phyloP scores from a whole-genome alignment of 2,329 filamentous ascomycete species.

The Akanthomyces muscarius region DNA sequence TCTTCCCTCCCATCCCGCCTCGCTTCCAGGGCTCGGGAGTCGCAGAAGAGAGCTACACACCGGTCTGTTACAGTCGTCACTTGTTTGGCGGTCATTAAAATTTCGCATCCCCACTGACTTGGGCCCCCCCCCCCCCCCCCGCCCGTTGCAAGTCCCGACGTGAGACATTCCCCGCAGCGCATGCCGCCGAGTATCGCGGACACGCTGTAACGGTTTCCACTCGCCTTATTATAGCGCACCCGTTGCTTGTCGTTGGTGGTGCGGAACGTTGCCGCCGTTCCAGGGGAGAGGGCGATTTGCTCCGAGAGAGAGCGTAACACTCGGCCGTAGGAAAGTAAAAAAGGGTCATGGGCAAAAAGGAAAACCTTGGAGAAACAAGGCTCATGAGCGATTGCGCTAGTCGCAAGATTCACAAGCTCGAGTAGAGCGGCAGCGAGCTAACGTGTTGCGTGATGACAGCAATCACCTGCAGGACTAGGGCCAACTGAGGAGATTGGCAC shows the following conservation, averaged over 20 bases:
- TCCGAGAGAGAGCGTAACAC: too few relatives aligned
- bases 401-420: neutral
- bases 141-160: slow-evolving; percentile 9
- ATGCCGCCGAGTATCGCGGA: neutral
- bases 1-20: too few relatives aligned
- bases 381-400: neutral
- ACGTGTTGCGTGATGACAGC: neutral
- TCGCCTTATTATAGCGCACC: too few relatives aligned
- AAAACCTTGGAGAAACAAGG: too few relatives aligned
- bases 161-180: slow-evolving; percentile 9
- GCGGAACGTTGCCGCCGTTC: neutral
- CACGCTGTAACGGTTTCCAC: neutral
- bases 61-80: too few relatives aligned
- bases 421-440: neutral
- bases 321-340: too few relatives aligned
- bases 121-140: too few relatives aligned
- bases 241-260: neutral
- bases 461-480: neutral
- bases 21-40: neutral
- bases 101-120: neutral
- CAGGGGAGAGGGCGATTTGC: neutral
- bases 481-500: neutral
- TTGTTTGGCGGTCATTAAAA: neutral
- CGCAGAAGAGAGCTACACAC: neutral
- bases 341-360: neutral